Evolutionary conservation across 805 yeast genomes (phyloP).

Genomic region (Lachancea meyersii): DNA sequence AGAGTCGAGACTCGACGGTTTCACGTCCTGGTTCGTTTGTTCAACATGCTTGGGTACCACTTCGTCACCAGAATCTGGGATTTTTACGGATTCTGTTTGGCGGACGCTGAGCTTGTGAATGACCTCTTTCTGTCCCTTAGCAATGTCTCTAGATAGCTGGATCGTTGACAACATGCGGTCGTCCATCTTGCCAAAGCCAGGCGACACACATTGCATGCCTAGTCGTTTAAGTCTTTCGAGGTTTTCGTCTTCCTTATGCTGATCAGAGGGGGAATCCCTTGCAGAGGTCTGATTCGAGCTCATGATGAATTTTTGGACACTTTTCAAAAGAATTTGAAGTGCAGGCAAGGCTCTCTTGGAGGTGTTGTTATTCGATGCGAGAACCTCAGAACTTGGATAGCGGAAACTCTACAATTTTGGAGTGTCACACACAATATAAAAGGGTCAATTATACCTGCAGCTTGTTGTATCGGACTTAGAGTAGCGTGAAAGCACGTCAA

Average conservation of each 20-base stretch:
- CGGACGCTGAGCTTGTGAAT: constrained; percentile 11
- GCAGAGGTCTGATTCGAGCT: background rate
- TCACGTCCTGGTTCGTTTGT: background rate
- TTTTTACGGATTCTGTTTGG: background rate
- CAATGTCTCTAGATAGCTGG: constrained; percentile 23
- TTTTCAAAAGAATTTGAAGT: too few species aligned
- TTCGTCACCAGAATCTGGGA: background rate
- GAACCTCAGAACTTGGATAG: too few species aligned
- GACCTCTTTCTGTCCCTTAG: constrained; percentile 19
- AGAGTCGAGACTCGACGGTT: background rate
- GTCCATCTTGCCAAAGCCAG: constrained; percentile 25
- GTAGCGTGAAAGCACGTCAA: too few species aligned
- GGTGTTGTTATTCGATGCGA: too few species aligned
- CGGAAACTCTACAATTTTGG: too few species aligned
- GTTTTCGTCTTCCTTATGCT: constrained; percentile 3
- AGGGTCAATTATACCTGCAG: too few species aligned
- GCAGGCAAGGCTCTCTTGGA: background rate
- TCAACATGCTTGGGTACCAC: background rate
- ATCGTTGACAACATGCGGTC: constrained; percentile 22
- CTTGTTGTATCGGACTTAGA: too few species aligned
- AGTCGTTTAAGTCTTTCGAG: constrained; percentile 11
- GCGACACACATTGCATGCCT: constrained; percentile 26
- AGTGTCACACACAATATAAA: too few species aligned
- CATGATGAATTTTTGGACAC: background rate
- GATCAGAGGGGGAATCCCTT: background rate